Base-by-base conservation (phyloP, 257 asterid genomes). In the Solanum appendiculatum region DNA sequence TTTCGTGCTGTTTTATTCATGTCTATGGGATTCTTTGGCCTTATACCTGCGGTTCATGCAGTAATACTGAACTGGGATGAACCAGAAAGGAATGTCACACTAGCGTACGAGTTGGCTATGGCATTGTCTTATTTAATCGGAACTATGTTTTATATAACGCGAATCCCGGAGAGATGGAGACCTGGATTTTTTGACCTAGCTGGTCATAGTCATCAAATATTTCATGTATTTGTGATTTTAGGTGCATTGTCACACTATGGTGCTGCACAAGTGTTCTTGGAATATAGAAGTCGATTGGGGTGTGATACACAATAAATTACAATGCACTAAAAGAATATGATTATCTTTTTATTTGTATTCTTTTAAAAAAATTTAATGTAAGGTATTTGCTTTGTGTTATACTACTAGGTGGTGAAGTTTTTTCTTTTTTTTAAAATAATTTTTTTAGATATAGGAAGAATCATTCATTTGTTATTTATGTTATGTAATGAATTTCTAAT, bases 211-310 rank as follows among this genome's bases (percentile, higher is more conserved):
- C 99, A 97, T 87, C 99, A 97, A 85, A 95, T 97, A 29, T 97
- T 97, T 69, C 99, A 97, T 87, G 92, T 93, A 85, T 94, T 97
- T 84, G 99, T 97, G 85, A 93, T 95, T 27, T 58, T 93, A 91
- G 99, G 99, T 42, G 99, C 99, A 18, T 82, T 97, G 90, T 94
- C 99, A 4, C 99, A 97, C 77, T 97, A 97, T 83, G 99, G 93
- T n/a, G 99, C 98, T 21, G 98, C 99, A 1, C 96, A 92, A 72
- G 87, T 94, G 34, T 96, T 97, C 89, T 82, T 94, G 64, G 91
- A 84, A 46, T 92, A 91, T 82, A 93, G 98, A 0, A 78, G 93
- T 82, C 89, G 89, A 73, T 64, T 91, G 88, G 92, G 89, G 10
- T 95, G 99, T 86, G 91, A 86, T 12, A 48, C 15, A 18, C 27